These are phyloP conservation scores for Lepidium aucheri DNA, from an alignment of 345 rosid species.

Conservation along the genomic window DNA sequence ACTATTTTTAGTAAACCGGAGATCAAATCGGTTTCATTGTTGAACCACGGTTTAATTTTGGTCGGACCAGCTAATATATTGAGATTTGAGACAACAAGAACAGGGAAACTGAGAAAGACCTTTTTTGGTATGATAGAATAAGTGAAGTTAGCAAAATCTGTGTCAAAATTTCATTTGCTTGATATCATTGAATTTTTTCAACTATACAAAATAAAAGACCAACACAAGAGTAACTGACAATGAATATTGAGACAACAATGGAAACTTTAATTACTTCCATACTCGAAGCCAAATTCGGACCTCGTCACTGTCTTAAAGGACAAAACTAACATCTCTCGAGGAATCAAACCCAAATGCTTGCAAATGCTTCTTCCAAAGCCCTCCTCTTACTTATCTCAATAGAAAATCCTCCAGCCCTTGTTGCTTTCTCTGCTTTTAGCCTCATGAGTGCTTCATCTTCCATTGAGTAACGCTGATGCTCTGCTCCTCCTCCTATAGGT, in stretches of 20 bases:
- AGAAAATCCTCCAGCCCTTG: conserved; percentile 85
- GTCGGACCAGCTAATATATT: conserved; percentile 1
- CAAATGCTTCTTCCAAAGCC: conserved; percentile 89
- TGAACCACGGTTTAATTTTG: not conserved
- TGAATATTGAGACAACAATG: not conserved
- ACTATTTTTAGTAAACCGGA: not conserved
- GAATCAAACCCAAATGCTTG: conserved; percentile 70
- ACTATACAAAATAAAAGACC: conserved; percentile 6
- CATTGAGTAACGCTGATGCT: conserved; percentile 44
- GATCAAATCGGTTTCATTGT: not conserved
- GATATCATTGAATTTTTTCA: not conserved
- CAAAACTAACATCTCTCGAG: not conserved
- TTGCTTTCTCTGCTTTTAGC: conserved; percentile 70
- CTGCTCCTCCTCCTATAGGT: conserved; percentile 45
- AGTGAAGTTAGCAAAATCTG: too few species aligned
- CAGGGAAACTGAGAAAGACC: not conserved
- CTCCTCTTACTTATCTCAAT: conserved; percentile 75
- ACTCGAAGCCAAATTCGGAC: not conserved
- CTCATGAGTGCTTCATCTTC: conserved; percentile 69
- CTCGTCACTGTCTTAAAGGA: not conserved
- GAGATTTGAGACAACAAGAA: not conserved
- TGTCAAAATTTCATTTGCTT: not conserved
- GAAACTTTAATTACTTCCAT: not conserved
- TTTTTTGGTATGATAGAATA: too few species aligned
- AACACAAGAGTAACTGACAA: not conserved